phyloP scores from a whole-genome alignment of 202 grass and related monocot species.

The Hordeum pubiflorum region DNA sequence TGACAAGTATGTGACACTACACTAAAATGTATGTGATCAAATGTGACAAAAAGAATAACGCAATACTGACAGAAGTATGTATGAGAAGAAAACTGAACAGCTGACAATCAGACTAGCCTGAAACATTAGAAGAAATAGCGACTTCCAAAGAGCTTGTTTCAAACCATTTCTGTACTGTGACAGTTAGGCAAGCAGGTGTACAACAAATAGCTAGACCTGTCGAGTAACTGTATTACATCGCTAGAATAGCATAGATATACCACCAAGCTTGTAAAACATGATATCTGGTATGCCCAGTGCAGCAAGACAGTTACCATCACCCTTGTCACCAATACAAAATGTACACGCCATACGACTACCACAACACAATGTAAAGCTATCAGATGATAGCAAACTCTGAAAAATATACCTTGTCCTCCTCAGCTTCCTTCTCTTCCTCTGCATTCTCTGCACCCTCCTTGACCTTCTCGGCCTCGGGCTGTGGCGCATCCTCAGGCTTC shows the following conservation, averaged over 20 bases:
- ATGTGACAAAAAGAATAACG: neutral
- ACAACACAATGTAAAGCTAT: neutral
- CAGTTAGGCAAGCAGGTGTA: neutral
- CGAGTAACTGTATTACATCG: neutral
- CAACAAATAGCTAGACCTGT: neutral
- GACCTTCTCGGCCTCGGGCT: slow-evolving; percentile 31
- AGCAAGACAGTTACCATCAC: neutral
- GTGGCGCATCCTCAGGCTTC: slow-evolving; percentile 31
- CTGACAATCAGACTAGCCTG: neutral
- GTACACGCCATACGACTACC: neutral
- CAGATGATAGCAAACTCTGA: neutral
- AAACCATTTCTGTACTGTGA: neutral
- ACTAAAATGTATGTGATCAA: neutral
- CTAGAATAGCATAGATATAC: neutral
- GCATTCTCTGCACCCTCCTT: slow-evolving; percentile 38
- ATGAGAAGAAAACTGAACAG: neutral
- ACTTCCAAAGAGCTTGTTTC: neutral
- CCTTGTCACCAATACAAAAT: neutral
- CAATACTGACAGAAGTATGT: neutral
- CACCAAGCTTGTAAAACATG: neutral
- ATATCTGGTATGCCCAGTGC: neutral
- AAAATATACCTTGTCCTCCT: slow-evolving; percentile 55
- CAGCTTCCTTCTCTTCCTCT: slow-evolving; percentile 46
- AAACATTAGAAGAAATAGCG: neutral
- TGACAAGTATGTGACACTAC: neutral